Percentiles rank a stretch among this genome's conserved stretches.
These are phyloP conservation scores for Leptomonas pyrrhocoris DNA, from an alignment of 208 protist species.

Conservation along the genomic window DNA sequence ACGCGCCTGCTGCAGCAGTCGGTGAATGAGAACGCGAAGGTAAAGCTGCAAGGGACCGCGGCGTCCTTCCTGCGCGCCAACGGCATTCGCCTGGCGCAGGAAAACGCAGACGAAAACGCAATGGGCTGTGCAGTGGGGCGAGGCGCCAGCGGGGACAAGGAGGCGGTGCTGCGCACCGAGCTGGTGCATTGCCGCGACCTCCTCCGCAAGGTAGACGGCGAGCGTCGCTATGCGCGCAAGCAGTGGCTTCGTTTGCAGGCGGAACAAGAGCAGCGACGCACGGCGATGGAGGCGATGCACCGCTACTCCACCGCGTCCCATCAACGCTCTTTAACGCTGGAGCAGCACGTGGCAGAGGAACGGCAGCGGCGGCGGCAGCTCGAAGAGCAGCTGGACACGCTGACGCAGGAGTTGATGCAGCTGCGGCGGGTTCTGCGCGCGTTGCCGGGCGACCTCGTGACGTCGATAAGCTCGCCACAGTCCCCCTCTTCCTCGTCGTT, in stretches of 20 bases:
- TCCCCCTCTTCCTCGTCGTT: background rate
- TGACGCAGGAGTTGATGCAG: constrained; percentile 51
- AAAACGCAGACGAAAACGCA: background rate
- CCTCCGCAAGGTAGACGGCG: constrained; percentile 60
- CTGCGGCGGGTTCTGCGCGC: constrained; percentile 58
- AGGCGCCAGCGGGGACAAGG: background rate
- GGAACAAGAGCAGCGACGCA: constrained; percentile 24
- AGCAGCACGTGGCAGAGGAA: constrained; percentile 23
- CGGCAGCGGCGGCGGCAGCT: constrained; percentile 21
- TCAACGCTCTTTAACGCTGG: constrained; percentile 27
- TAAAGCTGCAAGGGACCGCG: constrained; percentile 5
- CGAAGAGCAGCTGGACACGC: constrained; percentile 27
- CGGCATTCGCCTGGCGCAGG: constrained; percentile 20
- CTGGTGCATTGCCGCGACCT: constrained; percentile 48
- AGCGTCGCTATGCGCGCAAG: constrained; percentile 46
- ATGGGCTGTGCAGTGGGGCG: background rate
- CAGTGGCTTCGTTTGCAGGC: constrained; percentile 31
- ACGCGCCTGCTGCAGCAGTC: constrained; percentile 15
- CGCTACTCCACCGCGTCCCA: constrained; percentile 38
- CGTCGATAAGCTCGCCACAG: constrained; percentile 9
- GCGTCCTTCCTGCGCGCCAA: constrained; percentile 21
- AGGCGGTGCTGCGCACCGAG: constrained; percentile 25
- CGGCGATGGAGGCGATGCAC: constrained; percentile 28
- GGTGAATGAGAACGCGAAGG: constrained; percentile 10
- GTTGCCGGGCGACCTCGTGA: constrained; percentile 30